Percentiles rank a stretch among this genome's conserved stretches.
Evolutionary conservation across 495 filamentous ascomycete genomes (phyloP).

Genomic region (Penicillium coffeae): DNA sequence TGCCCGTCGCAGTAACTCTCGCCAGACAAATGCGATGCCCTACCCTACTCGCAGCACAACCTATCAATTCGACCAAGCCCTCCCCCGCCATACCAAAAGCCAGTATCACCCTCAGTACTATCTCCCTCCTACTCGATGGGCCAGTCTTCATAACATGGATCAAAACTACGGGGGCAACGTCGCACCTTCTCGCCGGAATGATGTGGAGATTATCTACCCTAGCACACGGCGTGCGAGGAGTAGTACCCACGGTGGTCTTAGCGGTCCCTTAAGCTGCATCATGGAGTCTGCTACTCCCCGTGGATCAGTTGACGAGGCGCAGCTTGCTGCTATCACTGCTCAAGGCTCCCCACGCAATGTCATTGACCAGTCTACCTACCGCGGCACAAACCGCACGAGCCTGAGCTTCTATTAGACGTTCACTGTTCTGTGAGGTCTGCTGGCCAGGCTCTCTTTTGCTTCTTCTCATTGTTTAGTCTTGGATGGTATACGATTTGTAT

Average conservation of each 20-base stretch:
- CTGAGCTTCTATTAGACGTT: conserved; percentile 19
- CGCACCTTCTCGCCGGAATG: conserved; percentile 25
- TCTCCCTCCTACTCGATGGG: conserved; percentile 15
- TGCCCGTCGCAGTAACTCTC: conserved; percentile 7
- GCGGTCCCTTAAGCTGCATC: conserved; percentile 32
- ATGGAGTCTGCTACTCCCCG: conserved; percentile 25
- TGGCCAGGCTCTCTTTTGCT: conserved; percentile 13
- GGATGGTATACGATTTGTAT: conserved; percentile 6
- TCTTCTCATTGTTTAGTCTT: conserved; percentile 8
- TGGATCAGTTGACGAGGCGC: conserved; percentile 24
- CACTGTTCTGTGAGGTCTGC: conserved; percentile 13
- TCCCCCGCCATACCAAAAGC: conserved; percentile 29
- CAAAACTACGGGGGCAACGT: conserved; percentile 17
- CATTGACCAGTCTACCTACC: conserved; percentile 30
- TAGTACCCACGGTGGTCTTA: conserved; percentile 27
- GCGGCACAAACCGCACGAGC: conserved; percentile 35
- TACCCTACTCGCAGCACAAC: conserved; percentile 16
- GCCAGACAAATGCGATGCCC: conserved; percentile 3
- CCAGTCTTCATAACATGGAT: conserved; percentile 19
- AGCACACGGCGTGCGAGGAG: conserved; percentile 38
- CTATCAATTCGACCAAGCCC: conserved; percentile 29
- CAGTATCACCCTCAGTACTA: conserved; percentile 24
- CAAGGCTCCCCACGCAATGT: conserved; percentile 13
- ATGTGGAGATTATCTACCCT: conserved; percentile 34
- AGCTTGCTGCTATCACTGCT: not conserved